Conservation (phyloP, 176 grass and related monocot species). For the Phoenix roebelenii region DNA sequence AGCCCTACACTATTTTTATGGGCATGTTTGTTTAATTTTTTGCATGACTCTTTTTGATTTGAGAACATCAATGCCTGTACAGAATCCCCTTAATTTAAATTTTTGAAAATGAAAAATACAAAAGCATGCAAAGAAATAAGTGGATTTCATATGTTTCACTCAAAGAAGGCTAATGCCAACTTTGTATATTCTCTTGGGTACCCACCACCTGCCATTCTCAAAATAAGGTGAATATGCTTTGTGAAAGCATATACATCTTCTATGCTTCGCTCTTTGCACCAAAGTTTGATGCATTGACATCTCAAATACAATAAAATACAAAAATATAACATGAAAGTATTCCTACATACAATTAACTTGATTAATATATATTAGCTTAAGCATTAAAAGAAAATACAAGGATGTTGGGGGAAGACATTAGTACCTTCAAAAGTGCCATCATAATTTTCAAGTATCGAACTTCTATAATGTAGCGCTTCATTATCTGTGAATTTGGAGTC, state of each 20-base stretch:
- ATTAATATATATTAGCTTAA: too few relatives aligned
- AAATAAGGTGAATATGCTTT: too few relatives aligned
- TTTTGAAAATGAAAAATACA: background rate
- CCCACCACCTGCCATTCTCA: background rate
- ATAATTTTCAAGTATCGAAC: slow-evolving; percentile 66
- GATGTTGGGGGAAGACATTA: background rate
- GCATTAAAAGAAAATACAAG: too few relatives aligned
- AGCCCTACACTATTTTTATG: too few relatives aligned
- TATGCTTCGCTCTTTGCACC: background rate
- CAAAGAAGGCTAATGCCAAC: background rate
- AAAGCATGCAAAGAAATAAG: background rate
- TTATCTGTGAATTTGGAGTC: slow-evolving; percentile 82
- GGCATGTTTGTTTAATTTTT: too few relatives aligned
- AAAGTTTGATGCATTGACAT: background rate
- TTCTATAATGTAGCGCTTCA: slow-evolving; percentile 95
- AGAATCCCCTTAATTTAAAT: too few relatives aligned
- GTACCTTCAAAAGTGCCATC: slow-evolving; percentile 85
- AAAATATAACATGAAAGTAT: too few relatives aligned
- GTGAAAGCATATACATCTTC: too few relatives aligned
- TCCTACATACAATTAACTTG: too few relatives aligned
- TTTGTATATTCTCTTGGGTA: background rate
- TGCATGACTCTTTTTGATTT: too few relatives aligned
- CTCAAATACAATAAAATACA: background rate
- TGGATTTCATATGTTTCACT: background rate
- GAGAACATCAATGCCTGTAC: too few relatives aligned